Evolutionary conservation across 2,329 filamentous ascomycete species (phyloP).

Genomic region (Claviceps sp.): DNA sequence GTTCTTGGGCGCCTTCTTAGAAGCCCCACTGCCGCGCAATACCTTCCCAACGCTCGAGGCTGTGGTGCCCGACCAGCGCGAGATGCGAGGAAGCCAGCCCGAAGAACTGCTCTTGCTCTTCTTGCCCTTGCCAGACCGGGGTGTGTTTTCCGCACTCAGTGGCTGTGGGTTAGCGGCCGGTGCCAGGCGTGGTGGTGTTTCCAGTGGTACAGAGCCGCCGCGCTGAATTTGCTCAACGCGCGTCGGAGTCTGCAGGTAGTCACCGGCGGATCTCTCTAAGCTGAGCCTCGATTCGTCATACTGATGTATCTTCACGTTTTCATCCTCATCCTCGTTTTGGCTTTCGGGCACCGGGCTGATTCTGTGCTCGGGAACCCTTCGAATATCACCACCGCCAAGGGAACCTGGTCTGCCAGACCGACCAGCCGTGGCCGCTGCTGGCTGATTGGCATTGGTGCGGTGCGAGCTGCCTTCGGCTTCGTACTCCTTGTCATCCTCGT

Average conservation of each 20-base stretch:
- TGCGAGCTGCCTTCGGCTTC: slow-evolving; percentile 69
- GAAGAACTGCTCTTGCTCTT: slow-evolving; percentile 86
- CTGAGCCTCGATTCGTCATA: slow-evolving; percentile 38
- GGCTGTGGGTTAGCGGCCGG: slow-evolving; percentile 24
- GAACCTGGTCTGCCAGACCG: slow-evolving; percentile 30
- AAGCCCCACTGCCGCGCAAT: slow-evolving; percentile 52
- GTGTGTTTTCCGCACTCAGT: slow-evolving; percentile 67
- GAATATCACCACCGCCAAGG: slow-evolving; percentile 31
- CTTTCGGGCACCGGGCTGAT: slow-evolving; percentile 83
- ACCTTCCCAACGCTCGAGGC: slow-evolving; percentile 73
- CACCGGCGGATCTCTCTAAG: slow-evolving; percentile 25
- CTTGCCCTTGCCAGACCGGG: slow-evolving; percentile 57
- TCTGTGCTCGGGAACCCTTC: slow-evolving; percentile 58
- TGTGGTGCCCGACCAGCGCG: slow-evolving; percentile 94
- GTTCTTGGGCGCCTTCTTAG: slow-evolving; percentile 44
- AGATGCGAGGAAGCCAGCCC: slow-evolving; percentile 77
- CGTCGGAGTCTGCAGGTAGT: slow-evolving; percentile 45
- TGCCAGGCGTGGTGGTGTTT: slow-evolving; percentile 43
- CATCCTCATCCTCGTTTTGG: slow-evolving; percentile 65
- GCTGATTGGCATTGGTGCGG: slow-evolving; percentile 58
- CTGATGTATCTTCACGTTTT: slow-evolving; percentile 61
- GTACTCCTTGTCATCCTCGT: slow-evolving; percentile 60
- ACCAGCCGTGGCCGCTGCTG: slow-evolving; percentile 57
- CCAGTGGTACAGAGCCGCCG: slow-evolving; percentile 39
- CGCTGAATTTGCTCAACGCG: slow-evolving; percentile 31